A percentile compares a stretch with the other conserved stretches of the same genome.
Evolutionary conservation across 768 basidiomycete genomes (phyloP).

Genomic region (Xanthoconium purpureum): DNA sequence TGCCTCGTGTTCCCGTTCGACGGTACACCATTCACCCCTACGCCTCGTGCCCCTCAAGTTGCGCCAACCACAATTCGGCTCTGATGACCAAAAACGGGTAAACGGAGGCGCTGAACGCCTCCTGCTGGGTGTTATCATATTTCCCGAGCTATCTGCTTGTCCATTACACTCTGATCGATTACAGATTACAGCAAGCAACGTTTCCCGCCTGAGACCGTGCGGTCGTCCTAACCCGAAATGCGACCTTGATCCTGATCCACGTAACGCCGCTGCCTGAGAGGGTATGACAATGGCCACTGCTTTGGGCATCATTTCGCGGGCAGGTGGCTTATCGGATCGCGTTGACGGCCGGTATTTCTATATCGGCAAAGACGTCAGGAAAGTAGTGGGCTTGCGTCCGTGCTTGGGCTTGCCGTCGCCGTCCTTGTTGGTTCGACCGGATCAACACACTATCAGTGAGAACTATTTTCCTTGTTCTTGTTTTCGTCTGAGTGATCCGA

Average conservation of each 20-base stretch:
- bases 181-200: neutral
- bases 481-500: neutral
- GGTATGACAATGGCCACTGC: neutral
- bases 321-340: neutral
- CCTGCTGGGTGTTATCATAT: neutral
- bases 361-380: neutral
- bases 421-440: neutral
- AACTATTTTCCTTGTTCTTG: too few relatives aligned
- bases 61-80: neutral
- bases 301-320: neutral
- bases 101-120: neutral
- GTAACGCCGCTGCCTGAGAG: neutral
- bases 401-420: too few relatives aligned
- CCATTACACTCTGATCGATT: neutral
- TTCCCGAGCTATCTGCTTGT: neutral
- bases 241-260: too few relatives aligned
- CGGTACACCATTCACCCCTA: too few relatives aligned
- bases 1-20: too few relatives aligned
- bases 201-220: neutral
- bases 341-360: neutral
- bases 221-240: neutral
- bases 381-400: too few relatives aligned
- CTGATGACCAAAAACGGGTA: neutral
- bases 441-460: neutral
- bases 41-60: slow-evolving; percentile 1